phyloP scores from a whole-genome alignment of 352 stramenopile genomes.

The Phytophthora kernoviae region DNA sequence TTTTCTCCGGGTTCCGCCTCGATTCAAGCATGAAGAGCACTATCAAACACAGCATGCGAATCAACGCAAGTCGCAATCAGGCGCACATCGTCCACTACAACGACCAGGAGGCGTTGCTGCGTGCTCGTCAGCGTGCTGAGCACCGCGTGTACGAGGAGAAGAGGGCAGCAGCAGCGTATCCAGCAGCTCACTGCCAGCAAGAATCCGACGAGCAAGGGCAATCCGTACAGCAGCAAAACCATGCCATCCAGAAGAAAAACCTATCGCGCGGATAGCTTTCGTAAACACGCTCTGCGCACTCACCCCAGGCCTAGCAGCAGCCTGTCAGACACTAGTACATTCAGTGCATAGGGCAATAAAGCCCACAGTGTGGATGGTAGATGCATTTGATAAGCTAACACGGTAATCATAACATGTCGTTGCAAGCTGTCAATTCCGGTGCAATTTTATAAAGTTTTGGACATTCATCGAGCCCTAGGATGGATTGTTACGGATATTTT shows the following conservation, averaged over 20 bases:
- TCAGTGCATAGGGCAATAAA: slow-evolving; percentile 34
- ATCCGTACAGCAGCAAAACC: slow-evolving; percentile 51
- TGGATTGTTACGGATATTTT: no score
- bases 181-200: slow-evolving; percentile 51
- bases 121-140: slow-evolving; percentile 60
- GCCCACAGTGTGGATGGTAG: neutral
- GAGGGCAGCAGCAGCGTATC: slow-evolving; percentile 62
- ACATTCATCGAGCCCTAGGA: no score
- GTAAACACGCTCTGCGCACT: slow-evolving; percentile 38
- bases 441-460: no score
- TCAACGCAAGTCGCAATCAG: slow-evolving; percentile 73
- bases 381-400: slow-evolving; percentile 4
- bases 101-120: slow-evolving; percentile 54
- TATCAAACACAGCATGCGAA: slow-evolving; percentile 76
- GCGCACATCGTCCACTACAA: slow-evolving; percentile 75
- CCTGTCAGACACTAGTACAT: slow-evolving; percentile 24
- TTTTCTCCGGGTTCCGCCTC: slow-evolving; percentile 71
- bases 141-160: slow-evolving; percentile 68
- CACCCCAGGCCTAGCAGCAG: slow-evolving; percentile 29
- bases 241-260: slow-evolving; percentile 47
- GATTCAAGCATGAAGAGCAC: slow-evolving; percentile 81
- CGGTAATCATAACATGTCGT: neutral
- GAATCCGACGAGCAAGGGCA: slow-evolving; percentile 32
- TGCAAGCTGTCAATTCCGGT: neutral
- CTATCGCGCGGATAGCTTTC: slow-evolving; percentile 59